Base-by-base conservation (phyloP, 2,329 filamentous ascomycete genomes). In the Hypoxylon sp. region DNA sequence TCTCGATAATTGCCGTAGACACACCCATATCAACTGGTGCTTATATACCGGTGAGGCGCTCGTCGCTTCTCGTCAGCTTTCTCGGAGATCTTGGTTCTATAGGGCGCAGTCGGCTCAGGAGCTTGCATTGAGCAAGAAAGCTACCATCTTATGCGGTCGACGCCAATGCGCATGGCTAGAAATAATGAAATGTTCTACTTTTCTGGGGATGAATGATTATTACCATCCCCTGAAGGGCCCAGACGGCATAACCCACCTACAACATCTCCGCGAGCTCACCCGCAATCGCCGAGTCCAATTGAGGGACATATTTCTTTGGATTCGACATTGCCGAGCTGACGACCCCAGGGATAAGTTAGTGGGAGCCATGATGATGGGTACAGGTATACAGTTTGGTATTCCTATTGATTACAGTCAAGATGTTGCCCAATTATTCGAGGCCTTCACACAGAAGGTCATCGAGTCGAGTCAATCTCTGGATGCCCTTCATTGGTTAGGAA, bases 1-100 rank as follows among this genome's bases (percentile, higher is more conserved):
- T 41, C 67, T 69, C 7, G 60, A 66, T 34, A 58, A 10, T 13
- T 69, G 67, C 14, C 55, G 60, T 19, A 34, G 14, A 6, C 60
- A 67, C 25, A 49, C 28, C 5, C 63, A 69, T 38, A 32, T 69
- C 14, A 69, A 69, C 21, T 69, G 67, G 67, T 61, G 56, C 23
- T 52, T 41, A n/a, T 69, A 69, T 34, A 10, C 34, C 10, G 67
- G 67, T 21, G 59, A 67, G 36, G 51, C 63, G n/a, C 19, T 23
- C 1, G 55, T 51, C 10, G 67, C 67, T 6, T 67, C 45, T 41
- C 55, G 19, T 14, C 46, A 41, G 2, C 56, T 69, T n/a, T 66
- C 51, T 5, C 45, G 14, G 5, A 57, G 67, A 25, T n/a, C 59
- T 13, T 66, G 52, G 60, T 69, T 69, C 51, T 63, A 69, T 5